Conservation (phyloP, 1,284 basidiomycete species). For the Albatrellus sp. region DNA sequence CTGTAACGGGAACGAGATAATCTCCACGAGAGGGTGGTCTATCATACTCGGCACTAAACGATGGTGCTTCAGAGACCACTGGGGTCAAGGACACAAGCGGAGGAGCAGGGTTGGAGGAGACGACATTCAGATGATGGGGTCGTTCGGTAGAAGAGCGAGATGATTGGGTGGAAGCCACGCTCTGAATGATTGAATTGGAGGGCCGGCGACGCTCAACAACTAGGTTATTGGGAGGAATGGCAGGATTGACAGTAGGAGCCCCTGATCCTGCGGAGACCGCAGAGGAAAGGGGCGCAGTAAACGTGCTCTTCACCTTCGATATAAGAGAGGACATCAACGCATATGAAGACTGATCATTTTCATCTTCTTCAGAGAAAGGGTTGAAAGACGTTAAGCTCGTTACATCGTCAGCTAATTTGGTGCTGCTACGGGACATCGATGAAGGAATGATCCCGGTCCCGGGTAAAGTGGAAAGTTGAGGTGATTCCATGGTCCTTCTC, state of each 20-base stretch:
- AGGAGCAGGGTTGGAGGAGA: slow-evolving; percentile 49
- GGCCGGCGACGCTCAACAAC: slow-evolving; percentile 42
- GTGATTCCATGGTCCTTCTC: slow-evolving; percentile 6
- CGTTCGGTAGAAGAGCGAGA: slow-evolving; percentile 39
- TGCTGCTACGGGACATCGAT: slow-evolving; percentile 33
- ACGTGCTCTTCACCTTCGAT: slow-evolving; percentile 65
- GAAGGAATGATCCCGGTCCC: slow-evolving; percentile 4
- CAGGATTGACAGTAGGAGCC: slow-evolving; percentile 15
- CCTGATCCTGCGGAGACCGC: slow-evolving; percentile 22
- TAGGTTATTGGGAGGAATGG: slow-evolving; percentile 15
- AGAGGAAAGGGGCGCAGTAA: slow-evolving; percentile 50
- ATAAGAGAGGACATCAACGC: slow-evolving; percentile 66
- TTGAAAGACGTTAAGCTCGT: slow-evolving; percentile 70
- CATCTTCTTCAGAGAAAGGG: slow-evolving; percentile 78
- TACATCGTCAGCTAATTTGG: slow-evolving; percentile 52
- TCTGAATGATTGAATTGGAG: slow-evolving; percentile 31
- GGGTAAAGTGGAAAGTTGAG: background rate
- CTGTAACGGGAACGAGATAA: slow-evolving; percentile 32
- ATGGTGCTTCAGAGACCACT: slow-evolving; percentile 62
- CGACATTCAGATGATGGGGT: slow-evolving; percentile 40
- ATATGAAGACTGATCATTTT: slow-evolving; percentile 73
- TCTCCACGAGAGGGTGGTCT: slow-evolving; percentile 42
- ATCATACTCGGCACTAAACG: slow-evolving; percentile 51
- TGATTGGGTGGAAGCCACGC: slow-evolving; percentile 31
- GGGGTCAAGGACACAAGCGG: slow-evolving; percentile 74